These are phyloP conservation scores for Mediolabrus comicus DNA, from an alignment of 108 stramenopile species.

Conservation along the genomic window DNA sequence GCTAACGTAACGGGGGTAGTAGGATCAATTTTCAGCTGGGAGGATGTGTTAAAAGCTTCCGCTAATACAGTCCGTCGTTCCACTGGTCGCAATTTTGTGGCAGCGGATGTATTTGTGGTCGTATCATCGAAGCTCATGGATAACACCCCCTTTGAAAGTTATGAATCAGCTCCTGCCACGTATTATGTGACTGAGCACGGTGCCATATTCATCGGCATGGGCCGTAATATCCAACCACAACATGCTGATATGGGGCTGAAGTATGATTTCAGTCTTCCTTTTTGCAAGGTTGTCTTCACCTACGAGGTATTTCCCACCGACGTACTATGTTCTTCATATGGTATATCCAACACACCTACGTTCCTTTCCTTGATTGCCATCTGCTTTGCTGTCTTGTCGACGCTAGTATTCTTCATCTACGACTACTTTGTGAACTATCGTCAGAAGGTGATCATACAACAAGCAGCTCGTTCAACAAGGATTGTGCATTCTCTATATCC, in stretches of 20 bases:
- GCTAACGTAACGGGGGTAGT: constrained; percentile 1
- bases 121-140: not conserved
- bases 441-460: constrained; percentile 21
- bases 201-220: not conserved
- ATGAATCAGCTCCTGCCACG: not conserved
- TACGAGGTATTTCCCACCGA: constrained; percentile 4
- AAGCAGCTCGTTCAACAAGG: constrained; percentile 20
- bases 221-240: not conserved
- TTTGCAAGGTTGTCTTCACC: not conserved
- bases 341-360: constrained; percentile 7
- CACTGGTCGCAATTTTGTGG: not conserved
- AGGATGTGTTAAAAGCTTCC: not conserved
- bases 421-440: constrained; percentile 34
- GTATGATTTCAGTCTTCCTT: not conserved
- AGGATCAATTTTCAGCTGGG: constrained; percentile 5
- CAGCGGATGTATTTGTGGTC: not conserved
- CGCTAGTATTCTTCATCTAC: constrained; percentile 25
- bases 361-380: not conserved
- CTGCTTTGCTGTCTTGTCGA: constrained; percentile 8
- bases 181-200: constrained; percentile 9
- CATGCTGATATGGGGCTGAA: not conserved
- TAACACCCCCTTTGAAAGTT: not conserved
- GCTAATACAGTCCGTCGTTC: not conserved
- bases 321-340: not conserved
- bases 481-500: constrained; percentile 50